Evolutionary conservation across 257 asterid genomes (phyloP), one percentile per base, ranked within the genome.

Genomic region (Datura wrightii): DNA sequence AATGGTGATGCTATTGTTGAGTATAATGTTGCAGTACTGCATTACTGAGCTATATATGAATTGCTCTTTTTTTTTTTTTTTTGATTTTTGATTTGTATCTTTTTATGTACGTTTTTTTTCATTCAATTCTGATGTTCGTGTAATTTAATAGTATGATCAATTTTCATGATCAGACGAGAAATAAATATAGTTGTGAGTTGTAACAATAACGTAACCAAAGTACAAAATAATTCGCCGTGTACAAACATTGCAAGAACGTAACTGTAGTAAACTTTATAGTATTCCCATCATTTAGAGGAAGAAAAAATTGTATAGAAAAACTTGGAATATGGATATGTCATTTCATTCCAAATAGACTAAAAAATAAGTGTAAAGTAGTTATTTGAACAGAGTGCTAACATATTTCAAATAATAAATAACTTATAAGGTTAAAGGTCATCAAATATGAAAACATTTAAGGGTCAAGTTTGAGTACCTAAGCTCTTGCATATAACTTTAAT

Each of bases 1-100:
- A 18, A 87, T 1, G 85, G 87, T 13, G 67, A 89, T 76, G 91
- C 89, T 4, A 53, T 89, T 24, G 86, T 89, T 39, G 79, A 91
- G 72, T 91, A 86, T 74, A 74, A 81, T 19, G 24, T 88, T 39
- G 85, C 85, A 0, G 82, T 86, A 16, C 36, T 83, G 82, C 90
- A 87, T 56, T 81, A 86, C 13, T 88, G 76, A 63, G 82, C 52
- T 76, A 2, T 67, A 31, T 24, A 24, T 24, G 8, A 50, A 50
- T 24, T 50, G 6, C 19, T 76, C 24, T 48, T 24, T 48, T 0
- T 41, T 1, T 3, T 39, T 13, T 8, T 41, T 8, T 3, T 10
- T 1, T 11, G 1, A 11, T 13, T 15, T 11, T 54, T 54, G 3
- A 39, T 39, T 2, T 18, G 8, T 5, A 56, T 56, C 10, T 13